Evolutionary conservation across 75 land plant species (phyloP), one percentile per base, ranked within the genome.

Genomic region (Selaginella moellendorffii): DNA sequence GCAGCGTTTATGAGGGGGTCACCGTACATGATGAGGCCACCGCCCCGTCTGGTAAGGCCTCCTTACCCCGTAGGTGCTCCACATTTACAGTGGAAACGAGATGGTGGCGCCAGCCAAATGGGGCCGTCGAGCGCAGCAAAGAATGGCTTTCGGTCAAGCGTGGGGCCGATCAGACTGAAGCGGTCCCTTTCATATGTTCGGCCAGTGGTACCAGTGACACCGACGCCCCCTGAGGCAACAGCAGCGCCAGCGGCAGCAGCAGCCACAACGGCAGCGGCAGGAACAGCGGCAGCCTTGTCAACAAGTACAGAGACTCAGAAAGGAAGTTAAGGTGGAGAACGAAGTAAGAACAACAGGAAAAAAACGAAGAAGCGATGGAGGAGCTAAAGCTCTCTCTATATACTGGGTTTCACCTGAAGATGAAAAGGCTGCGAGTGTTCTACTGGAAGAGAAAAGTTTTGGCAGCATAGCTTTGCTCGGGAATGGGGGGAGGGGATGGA

Each of bases 181-280:
- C 71, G 76, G n/a, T 74, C 76, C 29, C 59, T 68, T 26, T 74
- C 76, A 9, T 74, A 74, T 42, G 76, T 74, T 14, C 65, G 76
- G 31, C 60, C 64, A 30, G 65, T 71, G 17, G 63, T 27, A n/a
- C n/a, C n/a, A n/a, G n/a, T n/a, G n/a, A n/a, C n/a, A 14, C 46
- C 5, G 46, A 5, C 46, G 46, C 5, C 10, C 14, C 5, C 46
- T 36, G 46, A 36, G 46, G 46, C 46, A 36, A 14, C 46, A 36
- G 46, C 46, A 36, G 46, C 46, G 46, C 5, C 10, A 5, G 14
- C 46, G 46, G 46, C 5, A 36, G 46, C 5, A 14, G n/a, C n/a
- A n/a, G n/a, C n/a, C n/a, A n/a, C n/a, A n/a, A n/a, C n/a, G n/a
- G n/a, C n/a, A n/a, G n/a, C n/a, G n/a, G n/a, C n/a, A n/a, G n/a